Evolutionary conservation across 2,329 filamentous ascomycete genomes (phyloP), one percentile per base, ranked within the genome.

Genomic region (Massarina eburnea): DNA sequence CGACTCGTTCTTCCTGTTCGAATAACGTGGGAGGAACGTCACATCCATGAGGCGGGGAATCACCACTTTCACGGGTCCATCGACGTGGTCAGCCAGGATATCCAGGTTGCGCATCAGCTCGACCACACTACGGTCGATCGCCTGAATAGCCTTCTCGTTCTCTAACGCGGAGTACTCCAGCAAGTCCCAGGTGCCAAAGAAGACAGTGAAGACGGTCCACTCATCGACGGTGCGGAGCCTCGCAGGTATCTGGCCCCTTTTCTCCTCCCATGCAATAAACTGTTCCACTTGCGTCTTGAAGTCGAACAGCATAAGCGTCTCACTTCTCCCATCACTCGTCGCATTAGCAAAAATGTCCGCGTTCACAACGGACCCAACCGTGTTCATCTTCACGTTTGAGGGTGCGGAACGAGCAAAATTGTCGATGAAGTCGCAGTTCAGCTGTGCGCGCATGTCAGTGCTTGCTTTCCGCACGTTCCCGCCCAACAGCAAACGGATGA

Each of bases 201-300:
- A 64, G 14, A 71, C 58, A 8, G 68, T 68, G 46, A 70, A 70
- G 26, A 68, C 42, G 19, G 61, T 68, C 59, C 59, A 61, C 39
- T 66, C 55, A 24, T 66, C 55, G 10, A 49, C 41, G 39, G 49
- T 51, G 15, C 50, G 47, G 30, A 61, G 51, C 9, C 52, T 46
- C 39, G 54, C 44, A 6, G 58, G 48, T 15, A 64, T 54, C n/a
- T 49, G 49, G 41, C 56, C 54, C 35, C 54, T 54, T 39, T 58
- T 53, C 40, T 58, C 53, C 26, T 59, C 58, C 39, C 62, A 65
- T 24, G 53, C 49, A 15, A 70, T 49, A 42, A 64, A 71, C 35
- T 69, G 63, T 51, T 67, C 59, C 44, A 71, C 62, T 41, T 71
- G 68, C 43, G 61, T 60, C 52, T 68, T 59, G 41, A 71, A 65